These are phyloP conservation scores for Trichoderma asperellum DNA, from an alignment of 2,329 filamentous ascomycete genomes.

Conservation along the genomic window DNA sequence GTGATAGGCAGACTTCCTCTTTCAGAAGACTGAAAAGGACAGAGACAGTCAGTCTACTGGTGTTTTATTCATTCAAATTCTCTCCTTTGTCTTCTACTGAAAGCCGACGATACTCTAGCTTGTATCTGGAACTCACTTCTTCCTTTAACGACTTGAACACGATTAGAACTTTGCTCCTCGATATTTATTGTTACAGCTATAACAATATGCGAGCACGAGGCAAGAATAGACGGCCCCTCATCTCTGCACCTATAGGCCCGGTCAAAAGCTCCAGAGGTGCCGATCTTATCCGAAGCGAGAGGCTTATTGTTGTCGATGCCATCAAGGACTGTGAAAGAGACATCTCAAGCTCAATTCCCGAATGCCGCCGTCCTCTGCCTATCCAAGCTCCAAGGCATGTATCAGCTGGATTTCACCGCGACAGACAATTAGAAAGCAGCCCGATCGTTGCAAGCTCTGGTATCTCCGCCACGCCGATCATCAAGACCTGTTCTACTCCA, in stretches of 20 bases:
- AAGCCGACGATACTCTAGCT: too few relatives aligned
- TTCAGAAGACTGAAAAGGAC: background rate
- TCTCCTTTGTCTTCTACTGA: background rate
- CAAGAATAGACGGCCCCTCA: slow-evolving; percentile 37
- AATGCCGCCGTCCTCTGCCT: slow-evolving; percentile 22
- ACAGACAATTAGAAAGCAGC: slow-evolving; percentile 35
- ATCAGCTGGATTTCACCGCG: slow-evolving; percentile 39
- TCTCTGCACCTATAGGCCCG: slow-evolving; percentile 46
- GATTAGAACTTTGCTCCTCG: background rate
- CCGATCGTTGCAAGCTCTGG: slow-evolving; percentile 40
- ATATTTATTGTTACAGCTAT: background rate
- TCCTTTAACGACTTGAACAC: background rate
- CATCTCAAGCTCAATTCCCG: slow-evolving; percentile 29
- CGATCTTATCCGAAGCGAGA: slow-evolving; percentile 43
- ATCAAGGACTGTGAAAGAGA: slow-evolving; percentile 43
- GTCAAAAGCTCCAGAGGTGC: slow-evolving; percentile 44
- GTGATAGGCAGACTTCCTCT: background rate
- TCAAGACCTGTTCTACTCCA: slow-evolving; percentile 27
- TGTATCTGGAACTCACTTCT: background rate
- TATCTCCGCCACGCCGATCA: slow-evolving; percentile 34
- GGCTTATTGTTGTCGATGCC: slow-evolving; percentile 41
- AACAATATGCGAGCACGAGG: slow-evolving; percentile 25
- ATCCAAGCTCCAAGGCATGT: slow-evolving; percentile 35
- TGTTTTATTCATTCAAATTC: background rate
- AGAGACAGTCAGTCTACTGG: background rate